Percentiles rank a stretch among this genome's conserved stretches.
Conservation (phyloP, 2,329 filamentous ascomycete genomes). For the Piedraia hortae region DNA sequence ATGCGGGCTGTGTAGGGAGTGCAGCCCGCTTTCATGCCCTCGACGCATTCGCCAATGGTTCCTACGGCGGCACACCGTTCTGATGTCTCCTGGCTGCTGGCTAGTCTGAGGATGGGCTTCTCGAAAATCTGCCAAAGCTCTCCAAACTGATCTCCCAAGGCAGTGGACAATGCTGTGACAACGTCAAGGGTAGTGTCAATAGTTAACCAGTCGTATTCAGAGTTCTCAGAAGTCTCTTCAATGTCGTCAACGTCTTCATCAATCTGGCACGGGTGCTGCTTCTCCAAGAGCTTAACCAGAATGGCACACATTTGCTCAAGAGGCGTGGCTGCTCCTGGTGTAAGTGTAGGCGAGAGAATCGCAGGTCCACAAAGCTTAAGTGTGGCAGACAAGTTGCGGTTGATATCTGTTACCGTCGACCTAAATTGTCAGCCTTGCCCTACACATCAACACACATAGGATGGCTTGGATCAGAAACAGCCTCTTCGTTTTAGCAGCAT, state of each 20-base stretch:
- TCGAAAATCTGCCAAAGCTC: conserved; percentile 93
- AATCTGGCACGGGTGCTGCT: conserved; percentile 77
- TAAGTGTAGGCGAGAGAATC: conserved; percentile 36
- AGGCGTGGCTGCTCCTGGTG: conserved; percentile 22
- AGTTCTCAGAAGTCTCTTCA: conserved; percentile 37
- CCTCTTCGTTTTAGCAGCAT: conserved; percentile 13
- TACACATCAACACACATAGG: conserved; percentile 7
- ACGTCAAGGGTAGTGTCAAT: conserved; percentile 87
- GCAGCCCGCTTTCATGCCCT: conserved; percentile 55
- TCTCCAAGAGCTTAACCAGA: conserved; percentile 54
- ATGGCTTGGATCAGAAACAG: conserved; percentile 21
- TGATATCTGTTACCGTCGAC: conserved; percentile 76
- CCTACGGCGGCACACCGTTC: conserved; percentile 80
- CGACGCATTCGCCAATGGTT: conserved; percentile 71
- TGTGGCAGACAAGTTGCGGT: conserved; percentile 71
- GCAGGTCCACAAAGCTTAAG: conserved; percentile 78
- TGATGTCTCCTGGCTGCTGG: conserved; percentile 57
- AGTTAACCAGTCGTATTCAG: conserved; percentile 91
- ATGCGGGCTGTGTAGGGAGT: conserved; percentile 55
- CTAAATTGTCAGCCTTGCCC: conserved; percentile 24
- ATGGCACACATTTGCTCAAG: conserved; percentile 40
- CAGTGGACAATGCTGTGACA: conserved; percentile 55
- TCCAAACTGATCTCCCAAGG: conserved; percentile 52
- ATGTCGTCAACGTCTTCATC: conserved; percentile 63
- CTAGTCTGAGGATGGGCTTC: conserved; percentile 69